These are phyloP conservation scores for Sinapis alba DNA, from an alignment of 441 rosid genomes.

Conservation along the genomic window DNA sequence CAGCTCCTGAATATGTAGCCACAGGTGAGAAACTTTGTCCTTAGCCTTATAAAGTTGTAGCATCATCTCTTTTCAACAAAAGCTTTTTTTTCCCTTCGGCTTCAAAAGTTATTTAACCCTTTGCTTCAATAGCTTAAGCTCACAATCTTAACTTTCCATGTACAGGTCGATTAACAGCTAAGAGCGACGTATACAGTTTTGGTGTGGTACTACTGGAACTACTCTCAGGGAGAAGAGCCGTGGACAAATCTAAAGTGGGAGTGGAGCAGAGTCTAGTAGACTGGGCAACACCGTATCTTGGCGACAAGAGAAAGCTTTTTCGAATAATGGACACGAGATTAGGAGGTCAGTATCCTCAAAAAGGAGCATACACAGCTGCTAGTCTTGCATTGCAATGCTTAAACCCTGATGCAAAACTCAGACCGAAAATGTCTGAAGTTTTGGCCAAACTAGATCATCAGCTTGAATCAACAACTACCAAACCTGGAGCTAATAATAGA, in stretches of 20 bases:
- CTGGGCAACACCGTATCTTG: conserved; percentile 60
- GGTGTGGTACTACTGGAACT: conserved; percentile 65
- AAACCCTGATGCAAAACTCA: conserved; percentile 45
- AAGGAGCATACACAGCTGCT: conserved; percentile 57
- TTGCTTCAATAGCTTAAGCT: background rate
- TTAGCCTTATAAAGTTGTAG: background rate
- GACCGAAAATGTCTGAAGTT: conserved; percentile 63
- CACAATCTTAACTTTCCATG: conserved; percentile 18
- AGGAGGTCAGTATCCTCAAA: conserved; percentile 67
- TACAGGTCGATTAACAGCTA: conserved; percentile 63
- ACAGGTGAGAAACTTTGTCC: conserved; percentile 55
- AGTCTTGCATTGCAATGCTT: conserved; percentile 54
- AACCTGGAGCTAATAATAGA: conserved; percentile 34
- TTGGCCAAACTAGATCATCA: conserved; percentile 49
- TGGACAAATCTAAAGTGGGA: conserved; percentile 56
- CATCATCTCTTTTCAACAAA: background rate
- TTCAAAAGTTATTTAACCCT: background rate
- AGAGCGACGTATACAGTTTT: conserved; percentile 68
- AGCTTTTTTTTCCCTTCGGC: background rate
- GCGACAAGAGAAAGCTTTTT: conserved; percentile 56
- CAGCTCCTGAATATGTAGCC: conserved; percentile 72
- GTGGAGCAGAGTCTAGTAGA: conserved; percentile 62
- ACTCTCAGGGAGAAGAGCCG: conserved; percentile 59
- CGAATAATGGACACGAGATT: conserved; percentile 63
- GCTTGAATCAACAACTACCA: conserved; percentile 37